Evolutionary conservation across 257 asterid species (phyloP).

Genomic region (Gynochthodes officinalis): DNA sequence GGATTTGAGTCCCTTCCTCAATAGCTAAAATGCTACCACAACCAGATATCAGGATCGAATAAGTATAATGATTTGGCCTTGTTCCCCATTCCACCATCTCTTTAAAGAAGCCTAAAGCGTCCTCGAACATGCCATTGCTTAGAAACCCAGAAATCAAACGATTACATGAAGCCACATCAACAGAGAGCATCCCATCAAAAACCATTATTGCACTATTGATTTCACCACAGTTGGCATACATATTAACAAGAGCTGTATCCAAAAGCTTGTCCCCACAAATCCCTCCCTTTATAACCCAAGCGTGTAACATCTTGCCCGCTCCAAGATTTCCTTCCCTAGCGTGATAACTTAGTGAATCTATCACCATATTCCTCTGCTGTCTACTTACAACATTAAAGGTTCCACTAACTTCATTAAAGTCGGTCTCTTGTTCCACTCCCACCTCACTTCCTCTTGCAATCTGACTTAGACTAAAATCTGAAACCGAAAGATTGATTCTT

Average conservation of each 20-base stretch:
- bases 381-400: not conserved
- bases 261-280: conserved; percentile 22
- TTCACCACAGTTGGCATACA: conserved; percentile 23
- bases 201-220: conserved; percentile 13
- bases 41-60: conserved; percentile 20
- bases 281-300: conserved; percentile 17
- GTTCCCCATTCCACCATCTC: conserved; percentile 15
- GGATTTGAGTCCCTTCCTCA: conserved; percentile 29
- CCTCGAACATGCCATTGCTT: conserved; percentile 15
- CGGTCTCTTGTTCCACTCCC: not conserved
- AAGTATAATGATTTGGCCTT: conserved; percentile 24
- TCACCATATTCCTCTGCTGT: not conserved
- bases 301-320: conserved; percentile 19
- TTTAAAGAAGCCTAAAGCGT: conserved; percentile 15
- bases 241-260: conserved; percentile 21
- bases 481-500: conserved; percentile 2
- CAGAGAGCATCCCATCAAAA: conserved; percentile 1
- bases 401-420: not conserved
- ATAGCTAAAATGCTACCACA: conserved; percentile 13
- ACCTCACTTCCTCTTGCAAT: not conserved
- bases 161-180: conserved; percentile 26
- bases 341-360: conserved; percentile 9
- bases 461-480: not conserved
- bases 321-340: conserved; percentile 21
- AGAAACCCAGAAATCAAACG: conserved; percentile 27